These are phyloP conservation scores for Pseudocercospora fuligena DNA, from an alignment of 2,329 filamentous ascomycete species.

Conservation along the genomic window DNA sequence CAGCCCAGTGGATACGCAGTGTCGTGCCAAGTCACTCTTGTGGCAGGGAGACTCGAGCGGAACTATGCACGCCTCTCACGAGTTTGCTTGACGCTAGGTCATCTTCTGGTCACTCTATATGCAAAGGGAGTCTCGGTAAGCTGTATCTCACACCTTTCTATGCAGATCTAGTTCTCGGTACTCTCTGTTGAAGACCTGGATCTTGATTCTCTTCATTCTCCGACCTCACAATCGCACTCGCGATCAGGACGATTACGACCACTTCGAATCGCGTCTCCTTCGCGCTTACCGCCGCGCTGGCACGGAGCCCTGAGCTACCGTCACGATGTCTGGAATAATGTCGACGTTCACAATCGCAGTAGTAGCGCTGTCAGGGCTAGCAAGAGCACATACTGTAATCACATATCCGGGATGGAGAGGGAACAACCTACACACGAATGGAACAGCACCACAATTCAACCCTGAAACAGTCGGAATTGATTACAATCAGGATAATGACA, in stretches of 20 bases:
- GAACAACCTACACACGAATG: conserved; percentile 81
- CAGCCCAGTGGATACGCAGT: conserved; percentile 15
- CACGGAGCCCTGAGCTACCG: not conserved
- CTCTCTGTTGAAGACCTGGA: not conserved
- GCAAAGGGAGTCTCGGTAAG: not conserved
- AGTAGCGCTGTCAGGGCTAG: conserved; percentile 6
- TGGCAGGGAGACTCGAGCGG: not conserved
- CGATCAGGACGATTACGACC: not conserved
- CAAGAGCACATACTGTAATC: conserved; percentile 74
- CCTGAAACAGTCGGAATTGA: conserved; percentile 53
- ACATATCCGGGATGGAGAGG: conserved; percentile 87
- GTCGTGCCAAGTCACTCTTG: conserved; percentile 11
- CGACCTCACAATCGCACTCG: not conserved
- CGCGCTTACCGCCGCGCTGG: not conserved
- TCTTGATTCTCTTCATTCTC: not conserved
- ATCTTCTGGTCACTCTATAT: not conserved
- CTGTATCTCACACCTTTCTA: not conserved
- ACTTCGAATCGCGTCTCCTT: not conserved
- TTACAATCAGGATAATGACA: conserved; percentile 29
- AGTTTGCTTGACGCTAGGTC: not conserved
- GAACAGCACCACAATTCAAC: conserved; percentile 49
- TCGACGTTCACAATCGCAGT: conserved; percentile 11
- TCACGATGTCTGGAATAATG: conserved; percentile 12
- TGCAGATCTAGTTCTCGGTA: not conserved
- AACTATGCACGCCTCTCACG: not conserved